Evolutionary conservation across 306 rosid genomes (phyloP), one percentile per base, ranked within the genome.

Genomic region (Trifolium dubium): DNA sequence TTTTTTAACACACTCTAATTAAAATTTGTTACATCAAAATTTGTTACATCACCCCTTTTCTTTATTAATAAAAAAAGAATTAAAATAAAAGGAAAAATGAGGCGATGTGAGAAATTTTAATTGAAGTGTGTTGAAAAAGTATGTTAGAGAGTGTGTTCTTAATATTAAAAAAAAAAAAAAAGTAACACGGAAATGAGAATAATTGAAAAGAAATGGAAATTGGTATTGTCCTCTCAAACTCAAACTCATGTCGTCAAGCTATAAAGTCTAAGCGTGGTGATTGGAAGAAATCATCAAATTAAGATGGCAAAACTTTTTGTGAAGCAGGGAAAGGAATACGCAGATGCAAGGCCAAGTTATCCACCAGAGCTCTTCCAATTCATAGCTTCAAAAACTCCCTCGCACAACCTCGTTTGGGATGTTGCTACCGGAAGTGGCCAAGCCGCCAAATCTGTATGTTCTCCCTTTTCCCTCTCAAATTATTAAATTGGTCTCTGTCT

Each of bases 391-490:
- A 93, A 85, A 50, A 88, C 96, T 0, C 83, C 87, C 4, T 50
- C 56, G 18, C 89, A 83, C 80, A 44, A 86, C 17, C 88, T 89
- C 34, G 96, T 77, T 3, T 91, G 98, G 98, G 98, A 93, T 44
- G 96, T 69, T 43, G 97, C 91, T 77, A 89, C 97, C 15, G 97
- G 98, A 49, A 91, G 76, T 23, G 97, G 96, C 75, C 98, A 93
- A 75, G 98, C 97, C 30, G 94, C 92, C 23, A 83, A 66, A 74
- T 81, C 89, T 6, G 97, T 93, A 13, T 2, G 75, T 75, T 40
- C 12, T 41, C 56, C 31, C 43, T 5, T 56, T 11, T 30, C 2
- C 8, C 6, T 35, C 31, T 39, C 2, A 23, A 23, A 23, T 1
- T 23, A 1, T 23, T 23, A 23, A 23, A 23, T 23, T 23, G n/a